These are phyloP conservation scores for Lanmaoa rubissima DNA, from an alignment of 768 basidiomycete species.

Conservation along the genomic window DNA sequence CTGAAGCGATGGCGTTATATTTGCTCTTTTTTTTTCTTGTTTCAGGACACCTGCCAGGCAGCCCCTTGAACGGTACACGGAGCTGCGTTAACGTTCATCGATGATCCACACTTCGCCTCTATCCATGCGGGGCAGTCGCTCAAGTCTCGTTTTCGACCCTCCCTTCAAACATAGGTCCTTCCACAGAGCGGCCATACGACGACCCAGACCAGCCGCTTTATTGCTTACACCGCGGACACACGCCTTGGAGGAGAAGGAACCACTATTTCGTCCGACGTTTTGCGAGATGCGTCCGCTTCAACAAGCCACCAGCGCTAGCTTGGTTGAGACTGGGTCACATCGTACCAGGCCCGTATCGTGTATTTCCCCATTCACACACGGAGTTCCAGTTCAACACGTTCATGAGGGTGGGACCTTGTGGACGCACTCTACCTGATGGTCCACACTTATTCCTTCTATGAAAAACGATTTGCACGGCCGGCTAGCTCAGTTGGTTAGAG, in stretches of 20 bases:
- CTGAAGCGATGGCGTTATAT: not conserved
- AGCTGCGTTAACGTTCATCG: not conserved
- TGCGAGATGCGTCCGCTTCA: too few relatives aligned
- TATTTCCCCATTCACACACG: not conserved
- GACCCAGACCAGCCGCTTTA: not conserved
- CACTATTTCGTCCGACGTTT: not conserved
- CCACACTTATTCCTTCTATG: too few relatives aligned
- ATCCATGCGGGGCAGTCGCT: not conserved
- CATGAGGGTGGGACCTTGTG: too few relatives aligned
- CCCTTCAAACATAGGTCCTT: not conserved
- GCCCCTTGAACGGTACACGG: not conserved
- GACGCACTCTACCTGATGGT: too few relatives aligned
- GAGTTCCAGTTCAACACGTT: not conserved
- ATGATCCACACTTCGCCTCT: not conserved
- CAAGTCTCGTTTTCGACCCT: not conserved
- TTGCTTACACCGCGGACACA: not conserved
- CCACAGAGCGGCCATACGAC: not conserved
- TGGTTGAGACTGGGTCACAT: not conserved
- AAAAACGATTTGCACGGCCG: conserved; percentile 43
- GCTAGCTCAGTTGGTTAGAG: conserved; percentile 95
- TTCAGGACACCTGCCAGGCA: not conserved
- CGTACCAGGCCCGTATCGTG: not conserved
- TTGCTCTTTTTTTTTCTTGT: not conserved
- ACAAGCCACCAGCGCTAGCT: not conserved
- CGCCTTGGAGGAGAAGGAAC: not conserved